Conservation (phyloP, 495 filamentous ascomycete species). For the Hyaloscypha hepaticicola region DNA sequence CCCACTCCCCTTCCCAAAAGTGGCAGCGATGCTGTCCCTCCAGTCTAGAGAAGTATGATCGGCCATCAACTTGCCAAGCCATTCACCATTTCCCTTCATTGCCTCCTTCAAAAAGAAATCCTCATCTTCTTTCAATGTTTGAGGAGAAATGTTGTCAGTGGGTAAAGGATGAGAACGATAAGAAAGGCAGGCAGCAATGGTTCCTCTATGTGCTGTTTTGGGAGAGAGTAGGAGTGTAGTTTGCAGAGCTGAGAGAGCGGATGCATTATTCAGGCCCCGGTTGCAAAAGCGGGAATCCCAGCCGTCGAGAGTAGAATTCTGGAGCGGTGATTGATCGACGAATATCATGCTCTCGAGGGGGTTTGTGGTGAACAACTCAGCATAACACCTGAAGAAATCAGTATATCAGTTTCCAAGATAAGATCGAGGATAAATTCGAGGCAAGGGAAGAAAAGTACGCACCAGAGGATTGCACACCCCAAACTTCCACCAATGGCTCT, state of each 20-base stretch:
- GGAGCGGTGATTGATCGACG: slow-evolving; percentile 48
- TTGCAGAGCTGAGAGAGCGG: slow-evolving; percentile 38
- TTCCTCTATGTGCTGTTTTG: slow-evolving; percentile 32
- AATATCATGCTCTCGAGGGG: slow-evolving; percentile 40
- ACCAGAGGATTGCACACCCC: slow-evolving; percentile 47
- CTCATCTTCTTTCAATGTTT: slow-evolving; percentile 32
- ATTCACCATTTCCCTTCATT: slow-evolving; percentile 37
- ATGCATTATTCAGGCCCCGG: slow-evolving; percentile 40
- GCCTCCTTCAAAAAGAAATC: slow-evolving; percentile 42
- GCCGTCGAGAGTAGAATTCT: slow-evolving; percentile 36
- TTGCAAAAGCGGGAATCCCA: slow-evolving; percentile 37
- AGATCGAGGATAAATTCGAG: too few species aligned
- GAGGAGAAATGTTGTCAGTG: slow-evolving; percentile 13
- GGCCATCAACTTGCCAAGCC: slow-evolving; percentile 43
- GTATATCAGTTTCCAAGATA: not conserved
- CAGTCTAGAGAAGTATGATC: slow-evolving; percentile 49
- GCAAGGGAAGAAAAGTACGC: slow-evolving; percentile 22
- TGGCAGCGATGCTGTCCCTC: slow-evolving; percentile 41
- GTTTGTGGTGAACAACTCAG: slow-evolving; percentile 39
- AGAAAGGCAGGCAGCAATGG: slow-evolving; percentile 42
- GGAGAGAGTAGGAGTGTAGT: slow-evolving; percentile 31
- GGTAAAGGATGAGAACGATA: slow-evolving; percentile 35
- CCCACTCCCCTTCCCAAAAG: slow-evolving; percentile 29
- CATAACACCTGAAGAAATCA: slow-evolving; percentile 33
- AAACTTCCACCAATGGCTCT: slow-evolving; percentile 44